Evolutionary conservation across 441 rosid species (phyloP).

Genomic region (Adansonia rubrostipa): DNA sequence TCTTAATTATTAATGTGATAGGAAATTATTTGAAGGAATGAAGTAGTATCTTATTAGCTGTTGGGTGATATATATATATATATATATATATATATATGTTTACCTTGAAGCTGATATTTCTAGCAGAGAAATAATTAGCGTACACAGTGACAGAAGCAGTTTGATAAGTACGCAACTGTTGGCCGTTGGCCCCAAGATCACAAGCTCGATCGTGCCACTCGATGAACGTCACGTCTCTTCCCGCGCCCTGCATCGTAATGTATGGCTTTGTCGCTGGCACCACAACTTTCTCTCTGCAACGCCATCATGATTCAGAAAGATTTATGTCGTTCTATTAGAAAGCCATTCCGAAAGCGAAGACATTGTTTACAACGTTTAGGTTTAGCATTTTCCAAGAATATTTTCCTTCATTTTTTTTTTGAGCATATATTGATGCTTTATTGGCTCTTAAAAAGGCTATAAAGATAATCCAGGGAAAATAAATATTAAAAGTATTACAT

Average conservation of each 20-base stretch:
- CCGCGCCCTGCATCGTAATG: constrained; percentile 83
- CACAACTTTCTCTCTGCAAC: constrained; percentile 80
- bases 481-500: constrained; percentile 41
- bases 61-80: no score
- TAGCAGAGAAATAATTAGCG: constrained; percentile 84
- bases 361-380: not conserved
- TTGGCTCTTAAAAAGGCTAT: not conserved
- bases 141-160: constrained; percentile 87
- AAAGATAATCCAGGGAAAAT: not conserved
- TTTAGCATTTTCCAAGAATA: not conserved
- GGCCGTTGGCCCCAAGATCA: constrained; percentile 81
- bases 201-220: constrained; percentile 97
- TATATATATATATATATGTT: not conserved
- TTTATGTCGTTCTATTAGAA: not conserved
- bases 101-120: constrained; percentile 92
- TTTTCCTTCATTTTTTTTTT: not conserved
- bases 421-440: not conserved
- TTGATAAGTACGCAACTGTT: constrained; percentile 84
- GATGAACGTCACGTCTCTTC: constrained; percentile 72
- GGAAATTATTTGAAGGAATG: not conserved
- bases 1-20: not conserved
- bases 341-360: not conserved
- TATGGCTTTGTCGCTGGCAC: constrained; percentile 81
- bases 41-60: not conserved
- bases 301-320: constrained; percentile 4